Base-by-base conservation (phyloP, 805 yeast genomes). In the Ogataea populi-albae region DNA sequence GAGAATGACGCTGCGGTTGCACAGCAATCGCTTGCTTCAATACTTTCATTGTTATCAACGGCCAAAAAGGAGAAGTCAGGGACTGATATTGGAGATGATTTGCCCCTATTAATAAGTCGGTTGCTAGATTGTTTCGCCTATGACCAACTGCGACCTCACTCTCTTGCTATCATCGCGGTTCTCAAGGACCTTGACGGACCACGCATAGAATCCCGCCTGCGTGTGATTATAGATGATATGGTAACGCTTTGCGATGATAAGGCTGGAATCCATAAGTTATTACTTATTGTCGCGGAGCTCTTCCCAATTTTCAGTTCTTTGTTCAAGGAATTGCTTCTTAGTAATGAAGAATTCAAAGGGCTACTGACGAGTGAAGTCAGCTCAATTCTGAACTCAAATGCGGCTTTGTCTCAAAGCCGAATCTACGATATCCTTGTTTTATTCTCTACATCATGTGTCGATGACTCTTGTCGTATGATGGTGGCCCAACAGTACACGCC, bases 401-500 rank as follows among this genome's bases (percentile, higher is more conserved):
- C 26, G 12, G 37, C 10, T 23, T 23, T 15, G 3, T n/a, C 17
- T 18, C 21, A 23, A 11, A 25, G 25, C 5, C 26, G 45, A 10
- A 31, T 45, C 7, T 28, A 38, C 15, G 39, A 16, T 6, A 45
- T 71, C 1, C 38, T 74, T 5, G 26, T 33, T 3, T 40, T 73
- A 11, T 54, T 74, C 19, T 67, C 75, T 0, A 57, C 59, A 12
- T 69, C 79, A 1, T 75, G 82, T 45, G 63, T 76, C 17, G 71
- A 69, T 35, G 79, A 77, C 25, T 50, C 58, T 1, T 65, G 77
- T 21, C 66, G 84, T 37, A 57, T 53, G n/a, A 59, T 61, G 26
- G 71, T 76, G 26, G 61, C 74, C 1, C 62, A 66, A 15, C 62
- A 66, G 30, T 79, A 72, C 52, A 40, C 67, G 23, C 50, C 57